These are phyloP conservation scores for Debaryomycetaceae sp. DNA, from an alignment of 1,139 yeast genomes.

Conservation along the genomic window DNA sequence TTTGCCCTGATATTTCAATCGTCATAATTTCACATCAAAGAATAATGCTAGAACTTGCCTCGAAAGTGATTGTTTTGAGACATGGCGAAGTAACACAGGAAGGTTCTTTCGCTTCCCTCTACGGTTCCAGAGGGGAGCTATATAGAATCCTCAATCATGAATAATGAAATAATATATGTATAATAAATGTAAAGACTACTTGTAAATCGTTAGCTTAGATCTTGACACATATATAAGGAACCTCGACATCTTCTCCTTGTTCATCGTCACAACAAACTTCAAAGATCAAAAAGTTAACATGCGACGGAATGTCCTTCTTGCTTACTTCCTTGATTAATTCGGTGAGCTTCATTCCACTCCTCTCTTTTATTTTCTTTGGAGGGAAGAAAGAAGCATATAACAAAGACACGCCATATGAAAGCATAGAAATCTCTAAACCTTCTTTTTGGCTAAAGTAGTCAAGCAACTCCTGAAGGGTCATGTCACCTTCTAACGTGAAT, in stretches of 20 bases:
- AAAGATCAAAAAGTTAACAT: constrained; percentile 71
- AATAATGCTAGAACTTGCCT: constrained; percentile 51
- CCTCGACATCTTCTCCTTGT: constrained; percentile 93
- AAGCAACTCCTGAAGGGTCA: constrained; percentile 72
- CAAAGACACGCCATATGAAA: constrained; percentile 85
- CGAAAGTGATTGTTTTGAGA: constrained; percentile 38
- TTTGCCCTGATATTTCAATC: constrained; percentile 31
- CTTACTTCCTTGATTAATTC: constrained; percentile 77
- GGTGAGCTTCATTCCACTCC: constrained; percentile 64
- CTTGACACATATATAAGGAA: constrained; percentile 75
- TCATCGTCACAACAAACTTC: constrained; percentile 92
- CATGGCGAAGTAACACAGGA: constrained; percentile 42
- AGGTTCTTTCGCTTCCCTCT: constrained; percentile 15
- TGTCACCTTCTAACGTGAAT: constrained; percentile 74
- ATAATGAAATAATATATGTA: neutral
- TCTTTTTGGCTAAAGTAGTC: constrained; percentile 76
- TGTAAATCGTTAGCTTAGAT: constrained; percentile 7
- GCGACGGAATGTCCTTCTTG: constrained; percentile 76
- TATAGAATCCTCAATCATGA: constrained; percentile 7
- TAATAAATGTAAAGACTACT: neutral
- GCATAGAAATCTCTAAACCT: constrained; percentile 84
- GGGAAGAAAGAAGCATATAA: constrained; percentile 94
- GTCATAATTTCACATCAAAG: constrained; percentile 59
- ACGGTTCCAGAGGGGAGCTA: constrained; percentile 14
- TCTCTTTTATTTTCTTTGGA: constrained; percentile 80